Evolutionary conservation across 208 protist genomes (phyloP), one percentile per base, ranked within the genome.

Genomic region (Vickermania ingenoplastis): DNA sequence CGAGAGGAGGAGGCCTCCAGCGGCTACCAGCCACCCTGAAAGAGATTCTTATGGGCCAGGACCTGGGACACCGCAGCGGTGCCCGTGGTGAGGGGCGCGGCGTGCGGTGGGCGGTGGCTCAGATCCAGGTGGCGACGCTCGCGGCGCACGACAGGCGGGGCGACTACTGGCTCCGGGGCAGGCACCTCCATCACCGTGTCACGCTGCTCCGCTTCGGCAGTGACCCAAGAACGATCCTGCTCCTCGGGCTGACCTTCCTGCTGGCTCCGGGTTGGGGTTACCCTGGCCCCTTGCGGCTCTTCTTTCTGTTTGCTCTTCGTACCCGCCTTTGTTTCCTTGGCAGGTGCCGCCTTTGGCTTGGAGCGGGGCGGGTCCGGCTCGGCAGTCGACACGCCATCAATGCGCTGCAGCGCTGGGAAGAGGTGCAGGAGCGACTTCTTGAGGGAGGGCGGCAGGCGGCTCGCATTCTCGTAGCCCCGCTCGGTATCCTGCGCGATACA

Each of bases 111-210:
- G 41, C 41, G 41, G 17, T 48, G 36, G 11, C 36, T 17, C 36
- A 17, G 11, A 27, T 29, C 49, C 25, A 72, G 63, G 14, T 80
- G 57, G 53, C 69, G 67, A 3, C 73, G 77, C 51, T 84, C 84
- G n/a, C 84, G 80, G 4, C 84, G 67, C 7, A 91, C 69, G 53
- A 91, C 77, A 0, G 77, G 66, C 17, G 72, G 67, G 58, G 69
- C 59, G 2, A 57, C 45, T 0, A 56, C 26, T 45, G 75, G 72
- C 3, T 63, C 30, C 1, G 75, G 63, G n/a, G 63, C 23, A 7
- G 78, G 73, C 4, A 71, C 63, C 29, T 83, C 71, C 29, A 87
- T 41, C 22, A 86, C 75, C 22, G 80, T 65, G 65, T 91, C 80
- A 65, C 70, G 67, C 52, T 65, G 66, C 27, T 83, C 75, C 41